Percentiles rank a stretch among this genome's conserved stretches.
These are phyloP conservation scores for Galerina sulciceps DNA, from an alignment of 768 basidiomycete genomes.

Conservation along the genomic window DNA sequence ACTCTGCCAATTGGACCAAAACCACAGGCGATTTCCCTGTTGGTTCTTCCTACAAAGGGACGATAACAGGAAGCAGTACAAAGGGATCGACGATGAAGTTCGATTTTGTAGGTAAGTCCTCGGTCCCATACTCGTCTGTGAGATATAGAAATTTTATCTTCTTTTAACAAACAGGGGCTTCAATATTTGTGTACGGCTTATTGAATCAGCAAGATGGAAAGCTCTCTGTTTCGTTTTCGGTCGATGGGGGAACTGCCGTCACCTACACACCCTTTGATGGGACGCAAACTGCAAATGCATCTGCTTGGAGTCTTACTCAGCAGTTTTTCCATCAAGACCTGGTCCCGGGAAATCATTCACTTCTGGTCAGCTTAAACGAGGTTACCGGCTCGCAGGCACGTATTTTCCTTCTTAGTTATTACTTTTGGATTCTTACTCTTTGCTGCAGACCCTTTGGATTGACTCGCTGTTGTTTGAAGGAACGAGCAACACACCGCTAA, in stretches of 20 bases:
- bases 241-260: background rate
- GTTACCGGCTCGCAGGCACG: conserved; percentile 3
- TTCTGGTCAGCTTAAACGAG: conserved; percentile 1
- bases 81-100: conserved; percentile 6
- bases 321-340: conserved; percentile 8
- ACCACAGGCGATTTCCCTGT: background rate
- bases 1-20: conserved; percentile 4
- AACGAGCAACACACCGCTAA: background rate
- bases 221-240: conserved; percentile 4
- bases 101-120: conserved; percentile 3
- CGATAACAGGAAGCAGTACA: conserved; percentile 1
- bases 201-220: background rate
- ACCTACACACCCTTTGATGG: conserved; percentile 8
- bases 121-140: background rate
- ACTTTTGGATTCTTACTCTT: background rate
- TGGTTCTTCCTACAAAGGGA: conserved; percentile 6
- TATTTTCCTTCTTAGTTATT: background rate
- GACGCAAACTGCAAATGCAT: background rate
- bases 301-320: conserved; percentile 3
- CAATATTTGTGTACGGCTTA: background rate
- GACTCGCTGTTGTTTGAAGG: conserved; percentile 4
- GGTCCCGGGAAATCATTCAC: conserved; percentile 1
- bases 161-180: background rate
- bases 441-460: conserved; percentile 2
- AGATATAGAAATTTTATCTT: background rate